Percentiles rank a stretch among this genome's conserved stretches.
These are phyloP conservation scores for Sclerotinia subarctica DNA, from an alignment of 2,329 filamentous ascomycete genomes.

Conservation along the genomic window DNA sequence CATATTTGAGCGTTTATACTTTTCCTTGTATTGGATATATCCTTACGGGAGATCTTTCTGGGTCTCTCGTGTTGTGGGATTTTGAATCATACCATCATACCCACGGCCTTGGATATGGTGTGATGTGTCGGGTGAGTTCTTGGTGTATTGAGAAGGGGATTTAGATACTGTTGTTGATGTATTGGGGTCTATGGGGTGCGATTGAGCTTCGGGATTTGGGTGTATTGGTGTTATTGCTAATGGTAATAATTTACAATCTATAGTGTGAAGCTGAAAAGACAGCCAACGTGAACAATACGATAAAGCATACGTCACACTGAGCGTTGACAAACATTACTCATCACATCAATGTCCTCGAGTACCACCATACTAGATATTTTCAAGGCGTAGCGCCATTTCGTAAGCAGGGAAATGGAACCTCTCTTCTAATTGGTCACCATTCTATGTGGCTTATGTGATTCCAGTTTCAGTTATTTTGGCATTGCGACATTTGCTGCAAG, in stretches of 20 bases:
- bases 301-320: background rate
- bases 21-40: background rate
- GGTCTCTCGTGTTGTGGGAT: background rate
- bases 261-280: too few relatives aligned
- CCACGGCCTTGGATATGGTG: background rate
- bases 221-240: too few relatives aligned
- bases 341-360: too few relatives aligned
- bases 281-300: background rate
- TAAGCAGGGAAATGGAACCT: background rate
- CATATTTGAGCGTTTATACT: background rate
- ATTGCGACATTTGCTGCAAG: background rate
- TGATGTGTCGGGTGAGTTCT: background rate
- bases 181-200: background rate
- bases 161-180: background rate
- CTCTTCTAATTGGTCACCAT: background rate
- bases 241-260: too few relatives aligned
- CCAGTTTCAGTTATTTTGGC: constrained; percentile 4
- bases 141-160: background rate
- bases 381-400: background rate
- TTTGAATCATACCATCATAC: background rate
- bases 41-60: background rate
- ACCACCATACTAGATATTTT: too few relatives aligned
- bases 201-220: background rate
- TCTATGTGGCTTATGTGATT: background rate
- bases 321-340: too few relatives aligned